These are phyloP conservation scores for Talaromyces sp. DNA, from an alignment of 2,329 filamentous ascomycete genomes.

Conservation along the genomic window DNA sequence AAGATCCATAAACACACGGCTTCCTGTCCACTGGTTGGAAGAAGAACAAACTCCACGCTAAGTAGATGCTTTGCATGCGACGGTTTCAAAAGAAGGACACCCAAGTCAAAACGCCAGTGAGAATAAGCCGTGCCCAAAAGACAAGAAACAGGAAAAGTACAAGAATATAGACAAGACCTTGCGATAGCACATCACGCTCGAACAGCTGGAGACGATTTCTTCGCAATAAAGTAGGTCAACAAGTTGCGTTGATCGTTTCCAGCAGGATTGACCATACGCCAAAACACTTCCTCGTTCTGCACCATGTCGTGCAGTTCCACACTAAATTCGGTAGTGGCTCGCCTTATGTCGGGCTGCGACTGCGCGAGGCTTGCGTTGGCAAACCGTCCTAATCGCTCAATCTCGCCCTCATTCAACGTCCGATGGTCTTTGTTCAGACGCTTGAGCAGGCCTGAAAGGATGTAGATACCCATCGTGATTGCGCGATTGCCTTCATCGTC, in stretches of 20 bases:
- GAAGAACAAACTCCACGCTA: constrained; percentile 14
- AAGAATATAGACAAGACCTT: neutral
- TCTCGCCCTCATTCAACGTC: constrained; percentile 20
- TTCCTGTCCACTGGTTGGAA: no score
- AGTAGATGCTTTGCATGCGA: constrained; percentile 4
- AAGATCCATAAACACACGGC: no score
- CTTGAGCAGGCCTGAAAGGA: constrained; percentile 29
- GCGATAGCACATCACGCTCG: neutral
- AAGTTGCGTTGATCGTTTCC: constrained; percentile 26
- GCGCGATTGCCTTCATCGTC: constrained; percentile 32
- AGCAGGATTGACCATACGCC: constrained; percentile 24
- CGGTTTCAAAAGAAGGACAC: neutral
- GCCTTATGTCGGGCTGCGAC: constrained; percentile 36
- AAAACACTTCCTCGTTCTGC: constrained; percentile 26
- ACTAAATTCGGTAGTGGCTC: constrained; percentile 34
- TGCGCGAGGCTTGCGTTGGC: constrained; percentile 32
- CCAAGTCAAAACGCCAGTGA: neutral
- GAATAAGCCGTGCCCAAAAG: neutral
- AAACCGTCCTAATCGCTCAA: constrained; percentile 33
- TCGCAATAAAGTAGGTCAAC: constrained; percentile 29
- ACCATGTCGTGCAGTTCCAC: constrained; percentile 27
- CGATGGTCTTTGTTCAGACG: constrained; percentile 24
- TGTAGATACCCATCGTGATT: constrained; percentile 34
- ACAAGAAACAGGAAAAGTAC: neutral
- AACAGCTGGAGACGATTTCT: constrained; percentile 13